phyloP scores from a whole-genome alignment of 768 basidiomycete species.

The Naganishia onofrii region DNA sequence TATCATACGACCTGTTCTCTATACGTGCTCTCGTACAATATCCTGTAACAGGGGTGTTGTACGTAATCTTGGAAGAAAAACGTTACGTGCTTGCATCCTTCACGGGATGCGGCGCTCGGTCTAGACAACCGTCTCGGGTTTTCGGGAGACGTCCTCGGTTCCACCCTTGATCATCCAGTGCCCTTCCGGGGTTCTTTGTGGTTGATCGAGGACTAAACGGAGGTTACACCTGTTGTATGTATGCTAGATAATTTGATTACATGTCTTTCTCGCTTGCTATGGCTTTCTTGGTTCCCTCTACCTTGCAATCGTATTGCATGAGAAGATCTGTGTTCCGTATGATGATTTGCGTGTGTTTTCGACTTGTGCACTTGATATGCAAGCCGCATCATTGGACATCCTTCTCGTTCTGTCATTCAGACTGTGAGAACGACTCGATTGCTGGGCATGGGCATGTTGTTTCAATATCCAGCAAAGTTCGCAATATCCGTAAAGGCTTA shows the following conservation, averaged over 20 bases:
- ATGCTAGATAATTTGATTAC: neutral
- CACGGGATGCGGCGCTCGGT: slow-evolving; percentile 21
- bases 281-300: neutral
- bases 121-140: slow-evolving; percentile 31
- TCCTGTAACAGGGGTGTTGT: slow-evolving; percentile 17
- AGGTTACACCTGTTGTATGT: slow-evolving; percentile 17
- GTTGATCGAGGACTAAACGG: slow-evolving; percentile 32
- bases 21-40: slow-evolving; percentile 17
- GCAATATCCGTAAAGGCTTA: no score
- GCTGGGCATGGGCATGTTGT: no score
- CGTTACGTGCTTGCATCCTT: slow-evolving; percentile 10
- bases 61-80: slow-evolving; percentile 20
- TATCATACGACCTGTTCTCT: slow-evolving; percentile 20
- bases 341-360: no score
- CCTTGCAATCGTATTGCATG: neutral
- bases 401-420: no score
- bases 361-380: no score
- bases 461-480: no score
- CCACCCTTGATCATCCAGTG: slow-evolving; percentile 30
- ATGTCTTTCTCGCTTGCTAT: neutral
- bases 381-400: no score
- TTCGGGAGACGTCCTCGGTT: slow-evolving; percentile 23
- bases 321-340: neutral
- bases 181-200: slow-evolving; percentile 4
- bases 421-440: no score